phyloP scores from a whole-genome alignment of 2,329 filamentous ascomycete genomes.

The Calonectria montana region DNA sequence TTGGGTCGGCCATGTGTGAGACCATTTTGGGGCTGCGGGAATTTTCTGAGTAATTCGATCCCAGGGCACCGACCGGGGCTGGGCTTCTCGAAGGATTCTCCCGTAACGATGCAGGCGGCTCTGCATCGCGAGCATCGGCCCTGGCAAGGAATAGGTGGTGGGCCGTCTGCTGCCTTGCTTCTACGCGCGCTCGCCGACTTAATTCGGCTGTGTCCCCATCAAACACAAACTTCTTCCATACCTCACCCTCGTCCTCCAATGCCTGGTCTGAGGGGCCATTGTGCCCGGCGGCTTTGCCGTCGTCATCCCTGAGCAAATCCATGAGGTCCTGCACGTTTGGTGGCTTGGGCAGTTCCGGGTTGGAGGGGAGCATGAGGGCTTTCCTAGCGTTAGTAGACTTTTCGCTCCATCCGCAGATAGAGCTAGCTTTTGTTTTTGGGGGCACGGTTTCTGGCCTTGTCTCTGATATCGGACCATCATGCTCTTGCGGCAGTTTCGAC shows the following conservation, averaged over 20 bases:
- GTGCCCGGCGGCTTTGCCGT: neutral
- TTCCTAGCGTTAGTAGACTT: neutral
- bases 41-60: neutral
- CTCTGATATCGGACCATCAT: neutral
- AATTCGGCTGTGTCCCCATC: slow-evolving; percentile 36
- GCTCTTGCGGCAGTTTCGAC: neutral
- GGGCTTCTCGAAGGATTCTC: slow-evolving; percentile 10
- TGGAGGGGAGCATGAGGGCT: slow-evolving; percentile 13
- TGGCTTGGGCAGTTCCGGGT: neutral
- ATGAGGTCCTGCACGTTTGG: slow-evolving; percentile 34
- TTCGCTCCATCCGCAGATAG: slow-evolving; percentile 1
- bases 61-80: neutral
- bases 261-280: neutral
- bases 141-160: slow-evolving; percentile 20
- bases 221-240: slow-evolving; percentile 46
- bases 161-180: slow-evolving; percentile 36
- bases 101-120: slow-evolving; percentile 31
- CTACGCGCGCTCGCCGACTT: slow-evolving; percentile 30
- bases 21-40: neutral
- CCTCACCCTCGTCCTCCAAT: slow-evolving; percentile 36
- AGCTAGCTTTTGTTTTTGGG: neutral
- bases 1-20: slow-evolving; percentile 14
- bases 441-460: neutral
- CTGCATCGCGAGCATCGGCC: slow-evolving; percentile 17
- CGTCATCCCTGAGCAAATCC: slow-evolving; percentile 33